phyloP scores from a whole-genome alignment of 371 early-diverging fungal species.

The Apophysomyces elegans region DNA sequence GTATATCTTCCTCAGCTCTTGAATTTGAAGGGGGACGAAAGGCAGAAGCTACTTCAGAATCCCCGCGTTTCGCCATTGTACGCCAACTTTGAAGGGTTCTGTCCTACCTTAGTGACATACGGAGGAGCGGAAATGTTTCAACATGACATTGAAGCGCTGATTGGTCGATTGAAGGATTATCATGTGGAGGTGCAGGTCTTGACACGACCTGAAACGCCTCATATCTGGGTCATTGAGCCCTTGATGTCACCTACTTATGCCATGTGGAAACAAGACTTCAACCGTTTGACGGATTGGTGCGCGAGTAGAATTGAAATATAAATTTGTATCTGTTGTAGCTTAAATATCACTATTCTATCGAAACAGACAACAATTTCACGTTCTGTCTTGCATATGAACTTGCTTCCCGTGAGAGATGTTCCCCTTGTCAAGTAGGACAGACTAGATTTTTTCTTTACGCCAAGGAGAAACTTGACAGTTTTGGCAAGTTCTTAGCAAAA shows the following conservation, averaged over 20 bases:
- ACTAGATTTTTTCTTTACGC: too few relatives aligned
- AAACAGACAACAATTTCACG: too few relatives aligned
- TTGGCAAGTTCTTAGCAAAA: too few relatives aligned
- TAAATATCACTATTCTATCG: too few relatives aligned
- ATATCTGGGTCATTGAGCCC: slow-evolving; percentile 33
- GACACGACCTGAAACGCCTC: slow-evolving; percentile 26
- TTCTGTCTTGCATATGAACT: too few relatives aligned
- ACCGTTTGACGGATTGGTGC: slow-evolving; percentile 26
- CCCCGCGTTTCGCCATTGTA: slow-evolving; percentile 31
- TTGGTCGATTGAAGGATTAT: slow-evolving; percentile 25
- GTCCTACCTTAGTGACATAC: slow-evolving; percentile 34
- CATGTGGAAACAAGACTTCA: slow-evolving; percentile 23
- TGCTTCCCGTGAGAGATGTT: too few relatives aligned
- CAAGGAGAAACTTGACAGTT: too few relatives aligned
- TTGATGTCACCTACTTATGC: slow-evolving; percentile 18
- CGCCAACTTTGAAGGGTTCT: slow-evolving; percentile 28
- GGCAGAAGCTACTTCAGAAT: slow-evolving; percentile 15
- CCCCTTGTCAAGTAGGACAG: too few relatives aligned
- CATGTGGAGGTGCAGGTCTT: slow-evolving; percentile 35
- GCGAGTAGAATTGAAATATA: slow-evolving; percentile 14
- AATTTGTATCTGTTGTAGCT: neutral
- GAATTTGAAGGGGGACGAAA: slow-evolving; percentile 14
- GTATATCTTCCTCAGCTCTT: slow-evolving; percentile 14
- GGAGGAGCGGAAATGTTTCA: slow-evolving; percentile 36
- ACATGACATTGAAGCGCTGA: slow-evolving; percentile 28